Conservation (phyloP, 2,329 filamentous ascomycete species). For the Botrytis galanthina region DNA sequence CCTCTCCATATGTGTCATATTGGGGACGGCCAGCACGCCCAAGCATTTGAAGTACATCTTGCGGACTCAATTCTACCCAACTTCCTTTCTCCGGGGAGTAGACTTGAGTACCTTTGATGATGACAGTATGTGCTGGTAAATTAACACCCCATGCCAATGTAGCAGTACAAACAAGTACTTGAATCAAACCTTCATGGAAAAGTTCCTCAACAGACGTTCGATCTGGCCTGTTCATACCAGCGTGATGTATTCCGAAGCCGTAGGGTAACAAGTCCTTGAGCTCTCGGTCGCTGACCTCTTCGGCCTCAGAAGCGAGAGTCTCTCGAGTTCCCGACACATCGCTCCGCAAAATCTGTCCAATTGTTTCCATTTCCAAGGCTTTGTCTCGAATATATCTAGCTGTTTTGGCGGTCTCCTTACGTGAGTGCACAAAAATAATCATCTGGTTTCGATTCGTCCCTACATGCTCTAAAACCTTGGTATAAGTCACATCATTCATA, state of each 20-base stretch:
- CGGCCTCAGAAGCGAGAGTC: conserved; percentile 80
- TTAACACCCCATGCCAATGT: conserved; percentile 99
- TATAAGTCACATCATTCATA: conserved; percentile 99
- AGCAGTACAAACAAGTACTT: conserved; percentile 94
- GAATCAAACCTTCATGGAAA: conserved; percentile 85
- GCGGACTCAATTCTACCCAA: conserved; percentile 96
- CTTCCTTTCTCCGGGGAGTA: conserved; percentile 98
- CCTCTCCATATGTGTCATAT: conserved; percentile 96
- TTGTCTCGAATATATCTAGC: conserved; percentile 95
- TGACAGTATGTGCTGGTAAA: conserved; percentile 92
- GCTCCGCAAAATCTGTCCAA: conserved; percentile 89
- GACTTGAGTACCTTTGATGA: conserved; percentile 97
- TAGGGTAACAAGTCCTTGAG: conserved; percentile 94
- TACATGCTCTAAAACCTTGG: conserved; percentile 94
- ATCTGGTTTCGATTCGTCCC: conserved; percentile 93
- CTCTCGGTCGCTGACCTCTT: conserved; percentile 77
- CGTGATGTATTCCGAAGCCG: conserved; percentile 97
- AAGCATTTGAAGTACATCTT: conserved; percentile 98
- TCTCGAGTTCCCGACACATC: conserved; percentile 83
- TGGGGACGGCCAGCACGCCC: conserved; percentile 95
- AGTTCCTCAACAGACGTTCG: conserved; percentile 93
- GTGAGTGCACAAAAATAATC: conserved; percentile 97
- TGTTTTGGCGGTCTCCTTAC: conserved; percentile 97
- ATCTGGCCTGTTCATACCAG: conserved; percentile 94
- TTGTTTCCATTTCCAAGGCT: conserved; percentile 93